Conservation (phyloP, 2,329 filamentous ascomycete species). For the Teratosphaeria destructans region DNA sequence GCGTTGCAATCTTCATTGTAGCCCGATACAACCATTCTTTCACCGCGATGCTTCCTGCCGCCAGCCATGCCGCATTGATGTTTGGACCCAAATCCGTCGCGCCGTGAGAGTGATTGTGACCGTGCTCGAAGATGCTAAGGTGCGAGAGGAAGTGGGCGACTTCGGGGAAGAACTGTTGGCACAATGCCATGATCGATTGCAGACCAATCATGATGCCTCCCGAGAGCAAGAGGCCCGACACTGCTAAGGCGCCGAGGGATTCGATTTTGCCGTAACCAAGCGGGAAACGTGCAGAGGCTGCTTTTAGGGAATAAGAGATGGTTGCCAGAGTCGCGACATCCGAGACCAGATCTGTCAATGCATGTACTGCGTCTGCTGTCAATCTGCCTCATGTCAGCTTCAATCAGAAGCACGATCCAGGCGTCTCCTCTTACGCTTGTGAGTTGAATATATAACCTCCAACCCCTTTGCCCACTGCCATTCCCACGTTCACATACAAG, state of each 20-base stretch:
- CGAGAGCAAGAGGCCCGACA: constrained; percentile 79
- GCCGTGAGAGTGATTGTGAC: constrained; percentile 55
- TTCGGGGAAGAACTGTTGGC: constrained; percentile 39
- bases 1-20: constrained; percentile 92
- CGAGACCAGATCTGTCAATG: constrained; percentile 86
- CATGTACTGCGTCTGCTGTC: constrained; percentile 81
- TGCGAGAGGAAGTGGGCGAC: constrained; percentile 33
- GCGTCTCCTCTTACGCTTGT: constrained; percentile 41
- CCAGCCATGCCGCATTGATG: constrained; percentile 90
- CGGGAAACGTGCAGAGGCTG: constrained; percentile 74
- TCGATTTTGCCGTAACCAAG: constrained; percentile 96
- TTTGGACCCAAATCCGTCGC: constrained; percentile 52
- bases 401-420: not conserved
- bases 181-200: constrained; percentile 50
- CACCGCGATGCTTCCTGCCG: constrained; percentile 75
- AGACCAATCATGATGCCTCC: constrained; percentile 87
- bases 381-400: constrained; percentile 7
- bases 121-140: constrained; percentile 30
- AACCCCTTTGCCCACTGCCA: constrained; percentile 86
- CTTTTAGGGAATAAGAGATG: constrained; percentile 83
- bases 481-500: constrained; percentile 78
- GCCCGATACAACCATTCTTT: constrained; percentile 97
- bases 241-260: constrained; percentile 83
- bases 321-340: constrained; percentile 91
- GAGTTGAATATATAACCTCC: constrained; percentile 94